Evolutionary conservation across 2,329 filamentous ascomycete genomes (phyloP), one percentile per base, ranked within the genome.

Genomic region (Aureobasidium vineae): DNA sequence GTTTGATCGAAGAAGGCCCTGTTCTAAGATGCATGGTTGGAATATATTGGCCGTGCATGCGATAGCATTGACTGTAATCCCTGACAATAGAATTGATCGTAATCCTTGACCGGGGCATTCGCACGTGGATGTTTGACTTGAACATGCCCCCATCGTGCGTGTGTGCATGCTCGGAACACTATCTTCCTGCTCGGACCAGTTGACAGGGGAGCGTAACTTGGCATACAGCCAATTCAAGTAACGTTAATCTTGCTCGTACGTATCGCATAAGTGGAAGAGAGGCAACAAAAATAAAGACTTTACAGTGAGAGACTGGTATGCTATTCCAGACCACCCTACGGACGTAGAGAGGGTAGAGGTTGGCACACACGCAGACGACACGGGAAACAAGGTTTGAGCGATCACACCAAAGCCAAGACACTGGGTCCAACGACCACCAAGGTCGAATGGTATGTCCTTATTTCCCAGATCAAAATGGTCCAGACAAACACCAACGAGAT

Each of bases 331-430:
- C 31, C 16, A 2, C 13, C n/a, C 26, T 61, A 49, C 57, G 41
- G 57, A 38, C 57, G 57, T 49, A 61, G 19, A 47, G 19, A 49
- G 13, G 6, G 26, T 15, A n/a, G 11, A 21, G 40, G 41, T 61
- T 43, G 38, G 43, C 38, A 38, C 57, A 61, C 41, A 28, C 41
- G 41, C 38, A n/a, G 57, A 49, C 56, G 40, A 59, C 56, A 59
- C 53, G 53, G 53, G 56, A 16, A 59, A 31, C 41, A 49, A 49
- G 31, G 41, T 61, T 61, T 61, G 57, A 31, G 26, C 57, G 57
- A 61, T 61, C 31, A 43, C 43, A 61, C 57, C 57, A 19, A 11
- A 49, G 57, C 57, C 57, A 61, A 61, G 57, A 61, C 57, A 31
- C 56, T 61, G 57, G 57, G 26, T 33, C 28, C 6, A 33, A 26